These are phyloP conservation scores for Grosmannia clavigera DNA, from an alignment of 2,329 filamentous ascomycete genomes.

Conservation along the genomic window DNA sequence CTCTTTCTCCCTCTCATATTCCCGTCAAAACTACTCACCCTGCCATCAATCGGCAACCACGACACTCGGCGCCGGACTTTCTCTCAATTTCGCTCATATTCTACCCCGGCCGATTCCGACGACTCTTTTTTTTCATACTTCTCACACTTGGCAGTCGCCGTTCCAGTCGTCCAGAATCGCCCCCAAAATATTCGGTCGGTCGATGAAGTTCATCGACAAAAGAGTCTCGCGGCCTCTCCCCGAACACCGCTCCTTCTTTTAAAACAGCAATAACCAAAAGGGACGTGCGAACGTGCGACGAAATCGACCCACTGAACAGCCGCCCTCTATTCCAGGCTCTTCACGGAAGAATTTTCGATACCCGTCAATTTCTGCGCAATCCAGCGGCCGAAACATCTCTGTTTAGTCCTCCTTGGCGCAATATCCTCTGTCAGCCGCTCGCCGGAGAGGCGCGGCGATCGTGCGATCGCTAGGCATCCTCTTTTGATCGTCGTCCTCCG, in stretches of 20 bases:
- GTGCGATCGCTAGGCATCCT: conserved; percentile 1
- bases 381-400: not conserved
- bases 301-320: not conserved
- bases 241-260: not conserved
- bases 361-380: not conserved
- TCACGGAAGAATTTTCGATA: not conserved
- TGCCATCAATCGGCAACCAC: conserved; percentile 4
- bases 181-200: not conserved
- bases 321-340: not conserved
- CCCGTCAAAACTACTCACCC: not conserved
- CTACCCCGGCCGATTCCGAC: not conserved
- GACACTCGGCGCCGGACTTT: not conserved
- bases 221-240: not conserved
- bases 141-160: not conserved
- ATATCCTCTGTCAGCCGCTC: conserved; percentile 3
- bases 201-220: not conserved
- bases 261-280: not conserved
- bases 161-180: not conserved
- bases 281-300: not conserved
- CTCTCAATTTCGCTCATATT: not conserved
- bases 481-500: not conserved
- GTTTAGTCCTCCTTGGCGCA: conserved; percentile 3
- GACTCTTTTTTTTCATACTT: not conserved
- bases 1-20: not conserved
- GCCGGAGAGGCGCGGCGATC: conserved; percentile 7